Percentiles rank a stretch among this genome's conserved stretches.
Conservation (phyloP, 2,329 filamentous ascomycete species). For the Aspergillus ibericus region DNA sequence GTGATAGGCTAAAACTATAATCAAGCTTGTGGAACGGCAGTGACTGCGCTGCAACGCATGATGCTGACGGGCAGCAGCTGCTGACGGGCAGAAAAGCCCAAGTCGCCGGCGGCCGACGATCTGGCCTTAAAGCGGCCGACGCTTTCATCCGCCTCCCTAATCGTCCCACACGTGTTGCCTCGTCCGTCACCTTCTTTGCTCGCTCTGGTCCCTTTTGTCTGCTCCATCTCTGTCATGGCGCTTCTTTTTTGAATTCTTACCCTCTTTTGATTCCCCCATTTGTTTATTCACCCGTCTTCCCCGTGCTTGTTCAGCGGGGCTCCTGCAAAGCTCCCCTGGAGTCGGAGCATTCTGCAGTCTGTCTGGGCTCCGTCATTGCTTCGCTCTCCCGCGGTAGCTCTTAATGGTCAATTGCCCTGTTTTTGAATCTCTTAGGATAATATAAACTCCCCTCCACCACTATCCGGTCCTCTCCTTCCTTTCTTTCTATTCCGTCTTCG, state of each 20-base stretch:
- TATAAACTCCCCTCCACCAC: slow-evolving; percentile 14
- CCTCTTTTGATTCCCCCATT: slow-evolving; percentile 28
- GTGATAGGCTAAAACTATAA: not conserved
- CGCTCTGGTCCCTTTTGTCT: slow-evolving; percentile 16
- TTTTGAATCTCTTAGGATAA: slow-evolving; percentile 8
- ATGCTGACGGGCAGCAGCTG: not conserved
- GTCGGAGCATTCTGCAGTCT: slow-evolving; percentile 18
- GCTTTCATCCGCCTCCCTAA: slow-evolving; percentile 33
- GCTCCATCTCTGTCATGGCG: slow-evolving; percentile 35
- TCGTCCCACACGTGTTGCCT: slow-evolving; percentile 29
- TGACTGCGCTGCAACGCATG: too few species aligned
- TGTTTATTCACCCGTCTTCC: slow-evolving; percentile 10
- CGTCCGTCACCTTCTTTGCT: slow-evolving; percentile 11
- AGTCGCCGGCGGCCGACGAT: slow-evolving; percentile 27
- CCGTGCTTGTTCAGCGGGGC: slow-evolving; percentile 7
- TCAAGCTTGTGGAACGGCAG: not conserved
- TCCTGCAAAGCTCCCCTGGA: slow-evolving; percentile 16
- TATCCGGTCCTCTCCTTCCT: slow-evolving; percentile 13
- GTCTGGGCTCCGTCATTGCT: slow-evolving; percentile 6
- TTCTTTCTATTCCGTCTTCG: slow-evolving; percentile 7
- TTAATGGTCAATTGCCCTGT: slow-evolving; percentile 10
- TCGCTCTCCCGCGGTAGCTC: slow-evolving; percentile 8
- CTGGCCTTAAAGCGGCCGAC: slow-evolving; percentile 35
- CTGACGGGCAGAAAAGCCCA: not conserved
- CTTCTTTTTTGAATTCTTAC: slow-evolving; percentile 33